A percentile compares a stretch with the other conserved stretches of the same genome.
Evolutionary conservation across 768 basidiomycete species (phyloP).

Genomic region (Cubamyces sp.): DNA sequence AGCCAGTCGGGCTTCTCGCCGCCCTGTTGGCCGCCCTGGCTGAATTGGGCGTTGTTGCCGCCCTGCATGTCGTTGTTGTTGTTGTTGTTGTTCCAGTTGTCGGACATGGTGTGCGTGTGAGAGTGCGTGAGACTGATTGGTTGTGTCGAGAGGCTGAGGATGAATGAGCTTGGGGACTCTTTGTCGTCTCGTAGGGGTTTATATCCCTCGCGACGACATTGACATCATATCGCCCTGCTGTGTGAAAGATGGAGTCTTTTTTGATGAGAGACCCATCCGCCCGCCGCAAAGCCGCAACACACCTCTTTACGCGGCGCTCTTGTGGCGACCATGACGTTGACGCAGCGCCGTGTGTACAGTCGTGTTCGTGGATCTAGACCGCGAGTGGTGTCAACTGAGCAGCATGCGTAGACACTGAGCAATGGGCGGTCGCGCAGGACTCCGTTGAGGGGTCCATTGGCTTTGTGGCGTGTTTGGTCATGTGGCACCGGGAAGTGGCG

Average conservation of each 20-base stretch:
- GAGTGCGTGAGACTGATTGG: background rate
- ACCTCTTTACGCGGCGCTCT: background rate
- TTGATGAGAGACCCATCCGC: background rate
- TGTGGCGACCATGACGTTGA: slow-evolving; percentile 14
- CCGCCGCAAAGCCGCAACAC: background rate
- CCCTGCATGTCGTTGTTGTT: slow-evolving; percentile 7
- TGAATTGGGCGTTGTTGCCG: slow-evolving; percentile 11
- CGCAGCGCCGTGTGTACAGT: background rate
- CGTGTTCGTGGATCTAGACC: background rate
- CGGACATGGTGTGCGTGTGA: slow-evolving; percentile 3
- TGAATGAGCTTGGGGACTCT: background rate
- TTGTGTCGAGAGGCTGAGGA: background rate
- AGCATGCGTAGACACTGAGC: too few species aligned
- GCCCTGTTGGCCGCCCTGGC: slow-evolving; percentile 16
- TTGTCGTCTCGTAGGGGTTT: background rate
- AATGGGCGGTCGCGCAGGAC: too few species aligned
- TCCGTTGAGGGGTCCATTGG: too few species aligned
- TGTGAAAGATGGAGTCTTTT: background rate
- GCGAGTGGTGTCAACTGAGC: background rate
- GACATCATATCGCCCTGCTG: slow-evolving; percentile 1
- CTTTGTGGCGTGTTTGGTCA: too few species aligned
- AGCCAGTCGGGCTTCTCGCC: slow-evolving; percentile 35
- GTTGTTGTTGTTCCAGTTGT: background rate
- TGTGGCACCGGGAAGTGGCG: too few species aligned
- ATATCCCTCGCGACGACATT: background rate